These are phyloP conservation scores for Flaveria floridana DNA, from an alignment of 140 eudicot genomes.

Conservation along the genomic window DNA sequence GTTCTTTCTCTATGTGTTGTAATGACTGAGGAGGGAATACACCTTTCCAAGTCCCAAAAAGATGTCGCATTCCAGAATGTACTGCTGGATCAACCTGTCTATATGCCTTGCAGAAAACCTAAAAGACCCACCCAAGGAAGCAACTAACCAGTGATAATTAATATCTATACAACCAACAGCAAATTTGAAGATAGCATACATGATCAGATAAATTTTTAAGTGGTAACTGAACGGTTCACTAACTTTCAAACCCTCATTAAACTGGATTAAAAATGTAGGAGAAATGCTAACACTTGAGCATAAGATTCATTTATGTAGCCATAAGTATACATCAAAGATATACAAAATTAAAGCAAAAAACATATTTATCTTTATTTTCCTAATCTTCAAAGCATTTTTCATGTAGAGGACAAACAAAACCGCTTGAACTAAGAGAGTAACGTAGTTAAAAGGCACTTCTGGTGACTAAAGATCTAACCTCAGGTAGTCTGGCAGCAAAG, in stretches of 20 bases:
- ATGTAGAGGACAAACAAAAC: constrained; percentile 13
- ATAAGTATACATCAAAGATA: constrained; percentile 16
- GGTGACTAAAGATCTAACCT: constrained; percentile 67
- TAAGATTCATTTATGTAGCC: constrained; percentile 27
- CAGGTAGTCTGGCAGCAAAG: constrained; percentile 82
- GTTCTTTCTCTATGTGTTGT: constrained; percentile 87
- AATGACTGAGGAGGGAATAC: constrained; percentile 76
- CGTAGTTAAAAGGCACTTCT: constrained; percentile 25
- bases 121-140: constrained; percentile 37
- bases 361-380: constrained; percentile 13
- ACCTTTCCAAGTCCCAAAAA: constrained; percentile 95
- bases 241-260: constrained; percentile 3
- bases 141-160: constrained; percentile 35
- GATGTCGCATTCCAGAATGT: constrained; percentile 81
- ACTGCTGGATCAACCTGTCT: constrained; percentile 70
- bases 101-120: constrained; percentile 99
- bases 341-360: constrained; percentile 16
- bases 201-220: not conserved
- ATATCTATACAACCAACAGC: constrained; percentile 20
- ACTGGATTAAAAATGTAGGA: constrained; percentile 2
- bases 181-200: constrained; percentile 20
- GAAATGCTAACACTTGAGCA: constrained; percentile 18
- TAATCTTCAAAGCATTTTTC: constrained; percentile 24
- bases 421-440: constrained; percentile 17
- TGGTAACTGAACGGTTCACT: constrained; percentile 17